Base-by-base conservation (phyloP, 192 early-diverging fungal genomes). In the Gryganskiella cystojenkinii region DNA sequence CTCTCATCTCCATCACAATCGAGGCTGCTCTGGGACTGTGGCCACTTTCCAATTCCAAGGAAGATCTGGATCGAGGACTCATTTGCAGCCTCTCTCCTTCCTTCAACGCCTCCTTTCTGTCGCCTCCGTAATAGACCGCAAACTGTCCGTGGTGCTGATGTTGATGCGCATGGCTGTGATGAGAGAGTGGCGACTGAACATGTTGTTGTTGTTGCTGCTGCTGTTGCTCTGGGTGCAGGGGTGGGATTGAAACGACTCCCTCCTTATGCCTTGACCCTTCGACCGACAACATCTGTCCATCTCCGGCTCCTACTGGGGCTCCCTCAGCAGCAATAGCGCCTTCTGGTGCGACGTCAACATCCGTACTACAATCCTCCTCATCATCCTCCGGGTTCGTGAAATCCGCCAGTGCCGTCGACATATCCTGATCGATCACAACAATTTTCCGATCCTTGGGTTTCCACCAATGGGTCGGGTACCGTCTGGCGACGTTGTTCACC, bases 381-480 rank as follows among this genome's bases (percentile, higher is more conserved):
- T 61, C 56, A 3, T 68, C 64, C 0, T 67, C 44, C 31, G 45
- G 33, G 4, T 60, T 15, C 19, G 63, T 31, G 58, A 64, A 78
- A 40, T 78, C 74, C 0, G 66, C 74, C 47, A 78, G 34, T 24
- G 74, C 15, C 3, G 56, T 64, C 10, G 74, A 24, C 74, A 69
- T 59, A 31, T 82, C 75, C 27, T 69, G 63, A 45, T 78, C 66
- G 13, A 79, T 33, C 0, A 82, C 64, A 0, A 31, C 53, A n/a
- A 79, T 55, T 22, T 40, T 63, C 13, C 55, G 61, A 9, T 20
- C n/a, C 44, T 63, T 79, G 25, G 82, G 82, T 14, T 53, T 60
- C 87, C 85, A 86, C 88, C 88, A 89, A 45, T 81, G 86, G 14
- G 62, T 56, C 2, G 88, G 88, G 60, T 86, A 89, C n/a, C 70